Conservation (phyloP, 805 yeast species). For the Candida alai region DNA sequence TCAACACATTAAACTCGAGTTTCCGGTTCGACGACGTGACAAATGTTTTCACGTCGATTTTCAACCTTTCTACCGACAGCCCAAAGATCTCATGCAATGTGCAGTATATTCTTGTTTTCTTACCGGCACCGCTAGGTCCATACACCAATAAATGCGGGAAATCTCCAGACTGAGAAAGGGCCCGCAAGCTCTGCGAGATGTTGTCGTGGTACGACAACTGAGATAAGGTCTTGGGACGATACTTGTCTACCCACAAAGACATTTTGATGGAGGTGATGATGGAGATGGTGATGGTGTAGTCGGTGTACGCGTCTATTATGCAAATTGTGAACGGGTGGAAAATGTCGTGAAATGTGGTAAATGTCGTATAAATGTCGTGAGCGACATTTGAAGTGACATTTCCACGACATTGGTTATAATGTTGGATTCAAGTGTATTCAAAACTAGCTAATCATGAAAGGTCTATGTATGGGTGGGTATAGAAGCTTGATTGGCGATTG, state of each 20-base stretch:
- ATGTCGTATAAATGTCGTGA: too few species aligned
- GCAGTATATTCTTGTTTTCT: slow-evolving; percentile 87
- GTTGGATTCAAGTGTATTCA: too few species aligned
- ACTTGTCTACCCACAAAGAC: slow-evolving; percentile 97
- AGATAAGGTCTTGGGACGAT: slow-evolving; percentile 70
- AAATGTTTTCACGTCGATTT: slow-evolving; percentile 86
- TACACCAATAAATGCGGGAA: slow-evolving; percentile 90
- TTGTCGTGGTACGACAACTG: slow-evolving; percentile 63
- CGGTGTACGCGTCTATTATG: too few species aligned
- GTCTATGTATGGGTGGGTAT: too few species aligned
- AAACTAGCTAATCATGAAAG: too few species aligned
- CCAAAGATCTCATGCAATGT: slow-evolving; percentile 80
- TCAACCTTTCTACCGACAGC: slow-evolving; percentile 67
- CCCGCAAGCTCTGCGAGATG: slow-evolving; percentile 59
- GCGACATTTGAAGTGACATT: too few species aligned
- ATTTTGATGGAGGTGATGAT: slow-evolving; percentile 29
- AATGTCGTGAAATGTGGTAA: too few species aligned
- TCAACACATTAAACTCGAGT: slow-evolving; percentile 88
- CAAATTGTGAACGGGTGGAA: too few species aligned
- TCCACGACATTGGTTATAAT: too few species aligned
- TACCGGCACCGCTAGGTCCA: slow-evolving; percentile 97
- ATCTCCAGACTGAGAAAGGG: slow-evolving; percentile 68
- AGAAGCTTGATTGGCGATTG: too few species aligned
- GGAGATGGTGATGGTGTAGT: not conserved
- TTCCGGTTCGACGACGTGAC: slow-evolving; percentile 71